Evolutionary conservation across 768 basidiomycete genomes (phyloP), one percentile per base, ranked within the genome.

Genomic region (Austroboletus festivus): DNA sequence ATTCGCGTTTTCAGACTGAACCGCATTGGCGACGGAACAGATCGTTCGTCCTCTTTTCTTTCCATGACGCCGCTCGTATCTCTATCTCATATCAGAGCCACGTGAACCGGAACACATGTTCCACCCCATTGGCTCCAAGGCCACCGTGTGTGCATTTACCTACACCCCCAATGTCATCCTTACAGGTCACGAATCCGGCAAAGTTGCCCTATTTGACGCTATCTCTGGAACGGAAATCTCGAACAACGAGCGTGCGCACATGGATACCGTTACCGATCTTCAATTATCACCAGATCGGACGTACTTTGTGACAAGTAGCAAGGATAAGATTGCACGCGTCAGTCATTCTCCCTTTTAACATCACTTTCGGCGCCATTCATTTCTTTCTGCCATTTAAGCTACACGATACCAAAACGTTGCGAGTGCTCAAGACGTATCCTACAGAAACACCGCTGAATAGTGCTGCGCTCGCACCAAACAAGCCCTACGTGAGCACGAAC

Each of bases 391-490:
- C 20, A 23, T 62, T 89, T 82, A 46, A 64, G 63, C 75, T 97
- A 71, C 91, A 94, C 58, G 92, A 94, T 58, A 89, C 89, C 43
- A 89, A 88, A 68, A 91, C 82, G 28, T 74, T 99, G 13, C 80
- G 82, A 60, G 87, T 93, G 41, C 84, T 99, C 73, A 99, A 99
- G 71, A 93, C 93, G 2, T 98, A 77, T 70, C 72, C 81, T 11
- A 95, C 94, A 1, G 93, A 97, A 68, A 96, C 95, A 3, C 94
- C 94, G 0, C 72, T 99, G 48, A 99, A 99, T 71, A 93, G 89
- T 54, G 95, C 95, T 1, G 83, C 92, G 13, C 76, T 96, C 38
- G 80, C 93, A 4, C 89, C 89, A 7, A 76, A 78, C 48, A 80
- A 83, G 58, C 95, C 94, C 42, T 97, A 93, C 62, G 90, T 89